phyloP scores from a whole-genome alignment of 2,329 filamentous ascomycete genomes.

The Talaromyces piceae region DNA sequence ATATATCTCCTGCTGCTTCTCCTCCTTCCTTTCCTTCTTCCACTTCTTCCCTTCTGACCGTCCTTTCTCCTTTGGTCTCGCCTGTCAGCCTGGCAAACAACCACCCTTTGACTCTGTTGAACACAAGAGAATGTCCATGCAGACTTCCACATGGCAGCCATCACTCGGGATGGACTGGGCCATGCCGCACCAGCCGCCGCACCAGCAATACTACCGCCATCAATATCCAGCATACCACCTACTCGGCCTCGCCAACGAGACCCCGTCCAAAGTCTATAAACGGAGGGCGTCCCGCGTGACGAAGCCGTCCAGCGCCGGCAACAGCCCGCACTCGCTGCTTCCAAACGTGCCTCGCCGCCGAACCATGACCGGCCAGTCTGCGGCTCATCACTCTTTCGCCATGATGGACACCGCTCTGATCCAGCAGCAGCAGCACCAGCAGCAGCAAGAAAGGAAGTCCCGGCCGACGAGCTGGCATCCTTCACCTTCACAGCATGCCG shows the following conservation, averaged over 20 bases:
- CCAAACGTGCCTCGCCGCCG: conserved; percentile 38
- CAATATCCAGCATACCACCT: conserved; percentile 17
- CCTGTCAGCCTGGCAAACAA: too few relatives aligned
- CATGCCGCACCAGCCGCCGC: conserved; percentile 8
- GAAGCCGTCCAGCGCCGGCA: conserved; percentile 62
- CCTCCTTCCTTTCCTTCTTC: conserved; percentile 14
- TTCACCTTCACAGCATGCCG: conserved; percentile 44
- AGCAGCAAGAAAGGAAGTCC: too few relatives aligned
- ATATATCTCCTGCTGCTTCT: conserved; percentile 4
- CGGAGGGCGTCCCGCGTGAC: conserved; percentile 48
- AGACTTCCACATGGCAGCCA: conserved; percentile 15
- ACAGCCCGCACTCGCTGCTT: conserved; percentile 51
- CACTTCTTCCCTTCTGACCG: conserved; percentile 9
- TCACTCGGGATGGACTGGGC: conserved; percentile 23
- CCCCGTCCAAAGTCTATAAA: conserved; percentile 41
- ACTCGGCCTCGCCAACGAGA: conserved; percentile 27
- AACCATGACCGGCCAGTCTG: conserved; percentile 40
- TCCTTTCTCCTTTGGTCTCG: too few relatives aligned
- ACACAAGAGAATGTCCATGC: conserved; percentile 26
- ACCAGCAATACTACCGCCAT: too few relatives aligned
- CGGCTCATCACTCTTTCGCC: background rate
- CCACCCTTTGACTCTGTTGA: too few relatives aligned
- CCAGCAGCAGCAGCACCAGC: too few relatives aligned
- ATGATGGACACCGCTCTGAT: conserved; percentile 18
- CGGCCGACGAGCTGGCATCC: conserved; percentile 74